Conservation (phyloP, 2,329 filamentous ascomycete species). For the Fusarium xyrophilum region DNA sequence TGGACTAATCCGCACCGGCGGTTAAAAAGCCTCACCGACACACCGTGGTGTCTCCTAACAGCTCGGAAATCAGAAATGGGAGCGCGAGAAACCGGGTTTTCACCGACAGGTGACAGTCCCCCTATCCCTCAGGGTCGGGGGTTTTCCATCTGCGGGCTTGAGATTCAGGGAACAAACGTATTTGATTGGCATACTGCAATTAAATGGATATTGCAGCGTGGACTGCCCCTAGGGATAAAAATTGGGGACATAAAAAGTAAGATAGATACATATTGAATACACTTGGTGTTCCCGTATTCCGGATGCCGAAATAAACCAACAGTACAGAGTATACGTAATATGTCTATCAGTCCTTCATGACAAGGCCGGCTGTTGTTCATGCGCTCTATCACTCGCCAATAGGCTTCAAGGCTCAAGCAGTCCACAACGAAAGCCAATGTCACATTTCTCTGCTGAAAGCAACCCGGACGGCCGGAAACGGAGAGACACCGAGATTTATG, state of each 20-base stretch:
- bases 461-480: conserved; percentile 36
- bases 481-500: conserved; percentile 32
- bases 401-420: conserved; percentile 10
- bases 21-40: conserved; percentile 24
- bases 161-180: neutral
- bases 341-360: conserved; percentile 9
- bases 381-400: neutral
- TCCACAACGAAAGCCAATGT: conserved; percentile 13
- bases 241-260: conserved; percentile 9
- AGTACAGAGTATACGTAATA: neutral
- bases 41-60: conserved; percentile 7
- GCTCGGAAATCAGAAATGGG: neutral
- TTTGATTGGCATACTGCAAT: conserved; percentile 14
- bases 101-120: conserved; percentile 2
- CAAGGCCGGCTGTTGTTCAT: neutral
- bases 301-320: conserved; percentile 18
- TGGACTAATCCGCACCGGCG: conserved; percentile 7
- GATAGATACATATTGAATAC: neutral
- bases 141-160: conserved; percentile 16
- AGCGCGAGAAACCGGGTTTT: conserved; percentile 36
- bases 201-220: conserved; percentile 6
- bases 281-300: conserved; percentile 25
- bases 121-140: neutral
- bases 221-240: conserved; percentile 24
- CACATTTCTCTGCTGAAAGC: neutral